phyloP scores from a whole-genome alignment of 345 rosid genomes.

The Corchorus olitorius region DNA sequence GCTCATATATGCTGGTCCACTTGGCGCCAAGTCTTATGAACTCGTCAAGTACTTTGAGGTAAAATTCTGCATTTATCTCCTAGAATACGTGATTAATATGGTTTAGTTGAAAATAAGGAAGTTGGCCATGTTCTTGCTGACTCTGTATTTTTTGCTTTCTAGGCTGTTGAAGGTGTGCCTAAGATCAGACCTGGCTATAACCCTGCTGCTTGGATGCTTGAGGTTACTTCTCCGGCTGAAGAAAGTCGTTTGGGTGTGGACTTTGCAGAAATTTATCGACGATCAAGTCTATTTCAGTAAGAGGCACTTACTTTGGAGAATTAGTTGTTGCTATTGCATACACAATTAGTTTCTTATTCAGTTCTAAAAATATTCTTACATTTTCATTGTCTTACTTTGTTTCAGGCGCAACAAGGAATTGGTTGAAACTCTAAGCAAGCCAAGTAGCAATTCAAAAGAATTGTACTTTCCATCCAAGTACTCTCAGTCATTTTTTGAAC shows the following conservation, averaged over 20 bases:
- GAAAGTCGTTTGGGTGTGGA: constrained; percentile 76
- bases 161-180: constrained; percentile 87
- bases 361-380: constrained; percentile 4
- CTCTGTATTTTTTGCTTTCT: constrained; percentile 24
- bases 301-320: constrained; percentile 30
- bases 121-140: constrained; percentile 9
- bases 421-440: constrained; percentile 77
- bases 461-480: constrained; percentile 81
- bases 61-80: constrained; percentile 21
- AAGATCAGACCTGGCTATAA: constrained; percentile 81
- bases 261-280: constrained; percentile 84
- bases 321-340: constrained; percentile 5
- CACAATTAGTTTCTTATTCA: not conserved
- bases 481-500: constrained; percentile 69
- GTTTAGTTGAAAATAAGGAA: not conserved
- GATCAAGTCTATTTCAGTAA: constrained; percentile 73
- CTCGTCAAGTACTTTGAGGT: constrained; percentile 90
- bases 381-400: constrained; percentile 16
- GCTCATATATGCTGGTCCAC: constrained; percentile 95
- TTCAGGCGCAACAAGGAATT: constrained; percentile 71
- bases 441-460: constrained; percentile 61
- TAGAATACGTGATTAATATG: constrained; percentile 14
- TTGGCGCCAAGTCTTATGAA: constrained; percentile 80
- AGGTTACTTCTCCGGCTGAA: constrained; percentile 75
- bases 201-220: constrained; percentile 99